These are phyloP conservation scores for Cordia subcordata DNA, from an alignment of 257 asterid species.

Conservation along the genomic window DNA sequence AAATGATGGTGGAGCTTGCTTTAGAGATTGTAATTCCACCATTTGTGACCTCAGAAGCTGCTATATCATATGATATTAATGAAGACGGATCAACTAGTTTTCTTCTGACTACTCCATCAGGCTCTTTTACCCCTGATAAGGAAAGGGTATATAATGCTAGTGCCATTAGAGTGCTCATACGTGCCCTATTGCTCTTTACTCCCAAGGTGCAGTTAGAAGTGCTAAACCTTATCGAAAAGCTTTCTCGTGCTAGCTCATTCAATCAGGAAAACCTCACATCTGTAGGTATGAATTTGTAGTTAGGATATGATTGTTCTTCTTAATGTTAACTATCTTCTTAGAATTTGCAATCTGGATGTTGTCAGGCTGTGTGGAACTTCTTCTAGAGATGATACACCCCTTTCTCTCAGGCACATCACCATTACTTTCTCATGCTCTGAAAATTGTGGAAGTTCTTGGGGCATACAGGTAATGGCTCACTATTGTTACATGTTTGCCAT, in stretches of 20 bases:
- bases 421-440: slow-evolving; percentile 70
- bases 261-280: slow-evolving; percentile 95
- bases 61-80: slow-evolving; percentile 28
- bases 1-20: slow-evolving; percentile 85
- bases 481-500: background rate
- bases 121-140: slow-evolving; percentile 63
- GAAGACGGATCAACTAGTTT: slow-evolving; percentile 57
- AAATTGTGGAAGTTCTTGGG: slow-evolving; percentile 94
- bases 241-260: slow-evolving; percentile 79
- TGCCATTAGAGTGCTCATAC: slow-evolving; percentile 82
- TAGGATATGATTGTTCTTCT: slow-evolving; percentile 11
- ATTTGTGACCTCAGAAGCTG: slow-evolving; percentile 52
- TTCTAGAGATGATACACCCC: slow-evolving; percentile 86
- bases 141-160: slow-evolving; percentile 89
- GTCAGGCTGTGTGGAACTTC: slow-evolving; percentile 95
- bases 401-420: slow-evolving; percentile 78
- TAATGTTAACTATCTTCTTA: slow-evolving; percentile 13
- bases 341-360: slow-evolving; percentile 17
- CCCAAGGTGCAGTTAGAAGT: slow-evolving; percentile 95
- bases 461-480: slow-evolving; percentile 61
- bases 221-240: slow-evolving; percentile 73
- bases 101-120: slow-evolving; percentile 58
- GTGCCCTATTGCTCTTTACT: slow-evolving; percentile 72
- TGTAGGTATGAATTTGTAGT: slow-evolving; percentile 59
- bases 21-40: slow-evolving; percentile 91